phyloP scores from a whole-genome alignment of 495 filamentous ascomycete species.

The Hypoxylon lenormandii region DNA sequence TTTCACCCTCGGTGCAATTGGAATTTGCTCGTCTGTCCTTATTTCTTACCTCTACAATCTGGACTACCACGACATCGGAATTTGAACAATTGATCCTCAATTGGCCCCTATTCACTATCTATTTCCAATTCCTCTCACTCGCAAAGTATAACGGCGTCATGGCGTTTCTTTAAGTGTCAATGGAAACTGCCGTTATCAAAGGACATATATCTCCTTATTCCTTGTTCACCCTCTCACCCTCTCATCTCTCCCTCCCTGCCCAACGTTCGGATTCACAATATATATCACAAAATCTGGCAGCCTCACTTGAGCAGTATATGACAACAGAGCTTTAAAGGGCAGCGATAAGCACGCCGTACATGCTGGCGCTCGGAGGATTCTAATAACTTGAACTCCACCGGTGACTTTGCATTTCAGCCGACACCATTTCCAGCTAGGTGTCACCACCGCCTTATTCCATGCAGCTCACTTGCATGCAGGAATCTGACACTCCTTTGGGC shows the following conservation, averaged over 20 bases:
- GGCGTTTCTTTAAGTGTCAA: slow-evolving; percentile 34
- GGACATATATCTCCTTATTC: slow-evolving; percentile 30
- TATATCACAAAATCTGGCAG: slow-evolving; percentile 24
- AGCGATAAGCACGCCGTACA: slow-evolving; percentile 22
- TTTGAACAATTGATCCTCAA: slow-evolving; percentile 27
- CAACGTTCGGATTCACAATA: slow-evolving; percentile 12
- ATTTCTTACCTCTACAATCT: not conserved
- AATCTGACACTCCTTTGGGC: slow-evolving; percentile 16
- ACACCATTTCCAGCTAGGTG: slow-evolving; percentile 25
- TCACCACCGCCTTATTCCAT: not conserved
- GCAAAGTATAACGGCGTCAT: slow-evolving; percentile 40
- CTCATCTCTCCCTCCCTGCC: slow-evolving; percentile 17
- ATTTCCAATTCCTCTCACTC: too few relatives aligned
- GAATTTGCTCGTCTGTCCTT: slow-evolving; percentile 16
- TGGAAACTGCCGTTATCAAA: slow-evolving; percentile 40
- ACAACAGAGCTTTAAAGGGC: slow-evolving; percentile 35
- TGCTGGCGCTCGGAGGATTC: slow-evolving; percentile 27
- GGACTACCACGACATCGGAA: not conserved
- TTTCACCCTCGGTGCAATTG: slow-evolving; percentile 21
- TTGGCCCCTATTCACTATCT: slow-evolving; percentile 8
- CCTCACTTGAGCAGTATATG: slow-evolving; percentile 27
- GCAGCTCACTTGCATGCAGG: slow-evolving; percentile 36
- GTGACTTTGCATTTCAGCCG: slow-evolving; percentile 32
- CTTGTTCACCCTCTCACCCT: slow-evolving; percentile 4
- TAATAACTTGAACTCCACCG: slow-evolving; percentile 34